Evolutionary conservation across 805 yeast species (phyloP).

Genomic region (Schwanniomyces sp.): DNA sequence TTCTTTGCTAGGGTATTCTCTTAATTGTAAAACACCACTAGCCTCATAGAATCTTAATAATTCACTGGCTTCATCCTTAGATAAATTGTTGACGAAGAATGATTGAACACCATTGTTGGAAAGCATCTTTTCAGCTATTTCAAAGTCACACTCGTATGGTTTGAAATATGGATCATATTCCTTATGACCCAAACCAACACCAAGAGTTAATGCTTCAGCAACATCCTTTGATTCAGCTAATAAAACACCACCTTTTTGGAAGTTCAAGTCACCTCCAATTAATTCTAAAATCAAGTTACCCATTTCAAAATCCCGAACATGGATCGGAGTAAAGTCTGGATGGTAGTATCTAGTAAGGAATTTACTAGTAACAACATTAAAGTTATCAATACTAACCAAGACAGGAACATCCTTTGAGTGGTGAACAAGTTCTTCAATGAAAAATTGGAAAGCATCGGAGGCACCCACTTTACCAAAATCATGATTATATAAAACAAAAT

Average conservation of each 20-base stretch:
- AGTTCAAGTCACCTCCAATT: constrained; percentile 51
- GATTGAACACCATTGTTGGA: constrained; percentile 31
- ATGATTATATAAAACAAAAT: constrained; percentile 40
- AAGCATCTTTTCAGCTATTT: constrained; percentile 50
- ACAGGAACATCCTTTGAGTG: constrained; percentile 55
- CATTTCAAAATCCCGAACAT: constrained; percentile 62
- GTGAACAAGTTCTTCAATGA: constrained; percentile 53
- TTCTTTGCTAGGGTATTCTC: constrained; percentile 32
- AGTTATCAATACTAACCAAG: constrained; percentile 69
- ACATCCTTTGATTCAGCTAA: constrained; percentile 61
- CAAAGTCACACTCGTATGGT: constrained; percentile 50
- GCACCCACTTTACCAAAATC: constrained; percentile 40
- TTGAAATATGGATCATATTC: constrained; percentile 58
- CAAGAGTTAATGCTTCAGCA: constrained; percentile 53
- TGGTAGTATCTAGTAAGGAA: constrained; percentile 63
- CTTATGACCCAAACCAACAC: constrained; percentile 55
- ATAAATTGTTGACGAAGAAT: constrained; percentile 23
- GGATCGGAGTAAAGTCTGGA: constrained; percentile 53
- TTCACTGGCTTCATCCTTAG: constrained; percentile 28
- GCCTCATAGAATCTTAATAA: constrained; percentile 32
- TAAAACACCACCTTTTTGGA: constrained; percentile 64
- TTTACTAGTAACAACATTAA: constrained; percentile 58
- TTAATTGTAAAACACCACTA: constrained; percentile 31
- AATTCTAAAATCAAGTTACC: constrained; percentile 56
- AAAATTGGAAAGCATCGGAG: constrained; percentile 50